These are phyloP conservation scores for Fusarium neocosmosporiellum DNA, from an alignment of 2,329 filamentous ascomycete species.

Conservation along the genomic window DNA sequence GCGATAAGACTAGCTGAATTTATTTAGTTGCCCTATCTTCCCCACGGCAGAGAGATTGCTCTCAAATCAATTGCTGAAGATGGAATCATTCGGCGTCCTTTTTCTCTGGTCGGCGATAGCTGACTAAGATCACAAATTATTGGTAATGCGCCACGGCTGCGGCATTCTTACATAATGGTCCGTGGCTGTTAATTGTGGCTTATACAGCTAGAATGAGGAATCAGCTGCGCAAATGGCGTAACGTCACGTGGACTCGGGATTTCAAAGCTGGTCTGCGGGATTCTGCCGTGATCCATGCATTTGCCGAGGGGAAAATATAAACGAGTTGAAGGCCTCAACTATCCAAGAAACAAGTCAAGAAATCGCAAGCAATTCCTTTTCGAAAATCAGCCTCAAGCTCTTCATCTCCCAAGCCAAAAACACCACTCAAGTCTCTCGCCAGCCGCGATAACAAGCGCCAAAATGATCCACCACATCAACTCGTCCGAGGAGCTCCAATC, in stretches of 20 bases:
- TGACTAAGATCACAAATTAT: background rate
- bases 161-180: background rate
- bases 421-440: background rate
- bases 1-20: background rate
- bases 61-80: background rate
- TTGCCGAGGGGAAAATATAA: slow-evolving; percentile 20
- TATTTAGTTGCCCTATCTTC: background rate
- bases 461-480: slow-evolving; percentile 46
- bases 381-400: background rate
- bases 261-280: slow-evolving; percentile 36
- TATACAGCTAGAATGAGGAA: background rate
- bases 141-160: background rate
- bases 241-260: slow-evolving; percentile 34
- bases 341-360: background rate
- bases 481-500: slow-evolving; percentile 49
- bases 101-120: background rate
- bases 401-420: background rate
- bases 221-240: slow-evolving; percentile 26
- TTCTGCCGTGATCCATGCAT: slow-evolving; percentile 36
- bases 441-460: background rate
- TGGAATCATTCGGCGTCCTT: background rate
- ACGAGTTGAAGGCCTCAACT: background rate
- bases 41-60: background rate
- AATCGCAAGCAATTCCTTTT: background rate
- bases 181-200: slow-evolving; percentile 24